Conservation (phyloP, 2,329 filamentous ascomycete species). For the Sarocladium oryzae region DNA sequence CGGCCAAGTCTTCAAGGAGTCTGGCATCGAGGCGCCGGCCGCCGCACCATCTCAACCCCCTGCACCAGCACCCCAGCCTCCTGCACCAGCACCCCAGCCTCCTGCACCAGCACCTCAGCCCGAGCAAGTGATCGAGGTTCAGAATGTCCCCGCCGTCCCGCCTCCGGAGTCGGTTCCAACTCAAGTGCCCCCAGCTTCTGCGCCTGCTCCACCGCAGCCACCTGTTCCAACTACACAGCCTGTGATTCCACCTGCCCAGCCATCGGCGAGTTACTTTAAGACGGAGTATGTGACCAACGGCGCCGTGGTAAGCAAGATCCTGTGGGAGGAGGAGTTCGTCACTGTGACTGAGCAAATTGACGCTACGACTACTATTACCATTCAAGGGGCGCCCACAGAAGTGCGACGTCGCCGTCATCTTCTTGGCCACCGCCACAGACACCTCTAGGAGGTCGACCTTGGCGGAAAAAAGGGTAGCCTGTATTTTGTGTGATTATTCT, state of each 20-base stretch:
- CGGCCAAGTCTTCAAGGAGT: constrained; percentile 37
- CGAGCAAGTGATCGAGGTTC: not conserved
- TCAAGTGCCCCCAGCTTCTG: constrained; percentile 7
- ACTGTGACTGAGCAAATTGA: constrained; percentile 42
- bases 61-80: not conserved
- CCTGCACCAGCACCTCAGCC: constrained; percentile 9
- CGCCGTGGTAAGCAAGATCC: constrained; percentile 46
- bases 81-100: constrained; percentile 9
- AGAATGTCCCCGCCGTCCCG: not conserved
- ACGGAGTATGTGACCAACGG: constrained; percentile 48
- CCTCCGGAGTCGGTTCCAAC: not conserved
- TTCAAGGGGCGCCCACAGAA: constrained; percentile 20
- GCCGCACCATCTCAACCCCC: constrained; percentile 14
- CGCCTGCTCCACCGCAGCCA: constrained; percentile 8
- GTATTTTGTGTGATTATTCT: constrained; percentile 9
- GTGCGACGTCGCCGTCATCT: constrained; percentile 26
- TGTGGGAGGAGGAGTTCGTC: constrained; percentile 49
- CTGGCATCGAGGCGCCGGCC: constrained; percentile 12
- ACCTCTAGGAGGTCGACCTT: constrained; percentile 15
- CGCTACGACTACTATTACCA: constrained; percentile 34
- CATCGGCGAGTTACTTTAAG: constrained; percentile 33
- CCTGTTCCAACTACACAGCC: constrained; percentile 21
- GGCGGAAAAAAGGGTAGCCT: not conserved
- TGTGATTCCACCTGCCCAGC: constrained; percentile 22
- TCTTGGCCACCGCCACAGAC: constrained; percentile 32